These are phyloP conservation scores for Pseudozyma sp. DNA, from an alignment of 1,284 basidiomycete species.

Conservation along the genomic window DNA sequence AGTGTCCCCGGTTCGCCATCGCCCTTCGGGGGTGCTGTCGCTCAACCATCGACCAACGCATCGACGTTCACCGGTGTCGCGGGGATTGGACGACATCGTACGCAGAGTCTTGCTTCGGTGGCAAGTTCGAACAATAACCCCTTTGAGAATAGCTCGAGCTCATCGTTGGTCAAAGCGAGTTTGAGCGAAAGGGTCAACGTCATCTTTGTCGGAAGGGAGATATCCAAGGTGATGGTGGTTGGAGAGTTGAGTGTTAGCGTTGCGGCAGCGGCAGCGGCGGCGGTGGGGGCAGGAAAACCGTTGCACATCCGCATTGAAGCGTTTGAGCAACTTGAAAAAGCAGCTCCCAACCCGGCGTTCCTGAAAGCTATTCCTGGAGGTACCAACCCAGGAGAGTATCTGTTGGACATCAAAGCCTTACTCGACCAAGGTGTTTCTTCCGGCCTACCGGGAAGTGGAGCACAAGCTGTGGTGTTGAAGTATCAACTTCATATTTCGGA, in stretches of 20 bases:
- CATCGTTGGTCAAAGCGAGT: conserved; percentile 58
- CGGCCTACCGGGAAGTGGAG: conserved; percentile 27
- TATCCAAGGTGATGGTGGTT: conserved; percentile 71
- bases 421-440: conserved; percentile 35
- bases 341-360: conserved; percentile 72
- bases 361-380: conserved; percentile 69
- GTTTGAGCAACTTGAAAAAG: conserved; percentile 72
- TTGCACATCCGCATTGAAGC: conserved; percentile 70
- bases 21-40: conserved; percentile 17
- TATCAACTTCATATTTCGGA: conserved; percentile 72
- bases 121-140: conserved; percentile 47
- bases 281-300: conserved; percentile 18
- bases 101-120: conserved; percentile 55
- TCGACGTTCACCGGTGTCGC: conserved; percentile 39
- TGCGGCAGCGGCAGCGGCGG: not conserved
- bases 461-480: conserved; percentile 71
- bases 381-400: conserved; percentile 70
- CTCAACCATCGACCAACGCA: too few relatives aligned
- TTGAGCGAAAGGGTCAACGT: conserved; percentile 73
- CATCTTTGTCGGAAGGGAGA: conserved; percentile 69
- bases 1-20: conserved; percentile 36
- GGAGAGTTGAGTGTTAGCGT: conserved; percentile 71
- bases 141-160: conserved; percentile 43
- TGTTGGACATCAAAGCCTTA: conserved; percentile 70
- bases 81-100: conserved; percentile 47